A percentile compares a stretch with the other conserved stretches of the same genome.
These are phyloP conservation scores for Pseudogymnoascus sp. DNA, from an alignment of 2,329 filamentous ascomycete genomes.

Conservation along the genomic window DNA sequence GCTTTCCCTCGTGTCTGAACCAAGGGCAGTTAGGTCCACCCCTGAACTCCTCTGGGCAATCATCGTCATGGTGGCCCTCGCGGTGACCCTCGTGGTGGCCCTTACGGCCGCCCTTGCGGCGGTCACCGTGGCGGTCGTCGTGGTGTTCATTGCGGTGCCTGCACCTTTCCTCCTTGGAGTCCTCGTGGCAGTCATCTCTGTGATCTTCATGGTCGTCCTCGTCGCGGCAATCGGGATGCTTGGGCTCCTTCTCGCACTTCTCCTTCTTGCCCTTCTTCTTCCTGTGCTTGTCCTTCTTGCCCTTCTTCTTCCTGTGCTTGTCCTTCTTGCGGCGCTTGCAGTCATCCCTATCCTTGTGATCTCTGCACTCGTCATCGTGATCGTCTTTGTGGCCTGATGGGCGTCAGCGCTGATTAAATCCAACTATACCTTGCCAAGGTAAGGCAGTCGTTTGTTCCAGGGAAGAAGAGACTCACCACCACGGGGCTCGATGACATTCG, in stretches of 20 bases:
- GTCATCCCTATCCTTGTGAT: neutral
- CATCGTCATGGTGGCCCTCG: neutral
- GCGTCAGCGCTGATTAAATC: neutral
- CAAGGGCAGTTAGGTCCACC: neutral
- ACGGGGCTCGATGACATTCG: neutral
- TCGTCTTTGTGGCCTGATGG: neutral
- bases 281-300: neutral
- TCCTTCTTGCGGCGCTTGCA: conserved; percentile 4
- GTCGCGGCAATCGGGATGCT: neutral
- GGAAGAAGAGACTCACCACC: neutral
- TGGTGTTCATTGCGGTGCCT: neutral
- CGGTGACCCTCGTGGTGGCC: neutral
- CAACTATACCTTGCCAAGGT: neutral
- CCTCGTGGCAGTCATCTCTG: neutral
- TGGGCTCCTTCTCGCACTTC: neutral
- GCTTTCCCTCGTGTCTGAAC: neutral
- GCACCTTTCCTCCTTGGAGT: neutral
- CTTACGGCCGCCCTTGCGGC: neutral
- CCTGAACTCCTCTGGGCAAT: conserved; percentile 1
- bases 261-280: neutral
- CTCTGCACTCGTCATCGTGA: neutral
- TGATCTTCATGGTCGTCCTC: neutral
- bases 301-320: neutral
- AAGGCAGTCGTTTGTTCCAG: neutral
- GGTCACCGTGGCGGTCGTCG: neutral